Conservation (phyloP, 305 asterid genomes). For the Nicotiana rustica region DNA sequence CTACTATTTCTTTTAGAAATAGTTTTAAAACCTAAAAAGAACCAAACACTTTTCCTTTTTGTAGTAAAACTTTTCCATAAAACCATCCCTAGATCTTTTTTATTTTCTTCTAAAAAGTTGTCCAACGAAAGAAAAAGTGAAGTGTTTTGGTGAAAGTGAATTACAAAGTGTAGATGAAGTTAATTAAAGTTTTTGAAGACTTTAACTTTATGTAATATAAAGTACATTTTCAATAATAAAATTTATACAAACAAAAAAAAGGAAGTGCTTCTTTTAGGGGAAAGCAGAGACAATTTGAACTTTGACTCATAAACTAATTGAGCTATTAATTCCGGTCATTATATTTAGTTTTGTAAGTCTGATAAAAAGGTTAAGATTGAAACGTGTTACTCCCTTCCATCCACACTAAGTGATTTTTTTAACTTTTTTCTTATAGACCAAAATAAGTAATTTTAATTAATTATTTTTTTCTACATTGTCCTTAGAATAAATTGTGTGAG, state of each 20-base stretch:
- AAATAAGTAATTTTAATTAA: no score
- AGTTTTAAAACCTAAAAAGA: neutral
- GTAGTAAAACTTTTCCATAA: constrained; percentile 12
- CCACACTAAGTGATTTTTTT: no score
- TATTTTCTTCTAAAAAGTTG: neutral
- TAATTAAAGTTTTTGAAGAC: neutral
- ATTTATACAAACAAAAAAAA: no score
- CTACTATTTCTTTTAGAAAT: neutral
- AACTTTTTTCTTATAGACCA: no score
- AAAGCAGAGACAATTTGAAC: neutral
- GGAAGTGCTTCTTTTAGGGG: neutral
- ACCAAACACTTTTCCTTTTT: neutral
- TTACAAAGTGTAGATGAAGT: neutral
- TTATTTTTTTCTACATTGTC: no score
- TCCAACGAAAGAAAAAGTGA: neutral
- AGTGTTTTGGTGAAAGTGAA: neutral
- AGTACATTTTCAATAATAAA: neutral
- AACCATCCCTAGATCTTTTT: neutral
- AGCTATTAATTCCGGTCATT: neutral
- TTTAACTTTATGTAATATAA: neutral
- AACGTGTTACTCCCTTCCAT: neutral
- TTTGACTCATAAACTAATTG: neutral
- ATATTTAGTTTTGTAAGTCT: neutral
- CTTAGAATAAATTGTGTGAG: no score
- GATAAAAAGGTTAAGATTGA: neutral